phyloP scores from a whole-genome alignment of 768 basidiomycete genomes.

The Boletus coccyginus region DNA sequence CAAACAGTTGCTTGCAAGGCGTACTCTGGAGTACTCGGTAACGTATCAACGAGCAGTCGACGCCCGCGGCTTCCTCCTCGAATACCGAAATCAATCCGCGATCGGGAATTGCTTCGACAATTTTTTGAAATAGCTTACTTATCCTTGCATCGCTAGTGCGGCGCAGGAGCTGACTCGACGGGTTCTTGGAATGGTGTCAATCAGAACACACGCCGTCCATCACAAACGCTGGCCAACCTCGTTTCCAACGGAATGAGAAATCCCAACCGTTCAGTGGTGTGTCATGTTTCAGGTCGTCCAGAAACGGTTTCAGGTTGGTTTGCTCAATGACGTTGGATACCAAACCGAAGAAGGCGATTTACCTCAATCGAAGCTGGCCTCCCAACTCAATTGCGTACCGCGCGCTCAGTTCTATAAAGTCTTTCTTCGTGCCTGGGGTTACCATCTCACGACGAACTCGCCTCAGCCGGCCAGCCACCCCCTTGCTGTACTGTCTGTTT shows the following conservation, averaged over 20 bases:
- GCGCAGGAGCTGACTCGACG: background rate
- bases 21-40: background rate
- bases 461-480: background rate
- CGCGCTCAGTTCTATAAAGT: background rate
- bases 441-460: background rate
- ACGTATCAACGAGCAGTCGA: background rate
- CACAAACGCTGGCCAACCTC: background rate
- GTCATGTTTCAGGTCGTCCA: background rate
- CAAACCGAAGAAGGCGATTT: background rate
- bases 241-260: background rate
- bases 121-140: background rate
- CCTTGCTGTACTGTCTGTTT: background rate
- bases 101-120: background rate
- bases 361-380: background rate
- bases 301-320: background rate
- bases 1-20: too few species aligned
- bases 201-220: background rate
- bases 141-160: background rate
- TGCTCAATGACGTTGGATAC: background rate
- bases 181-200: background rate
- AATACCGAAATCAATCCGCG: background rate
- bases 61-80: background rate
- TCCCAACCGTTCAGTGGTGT: background rate
- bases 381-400: background rate
- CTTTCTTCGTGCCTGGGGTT: background rate